These are phyloP conservation scores for Cercospora nicotianae DNA, from an alignment of 2,329 filamentous ascomycete genomes.

Conservation along the genomic window DNA sequence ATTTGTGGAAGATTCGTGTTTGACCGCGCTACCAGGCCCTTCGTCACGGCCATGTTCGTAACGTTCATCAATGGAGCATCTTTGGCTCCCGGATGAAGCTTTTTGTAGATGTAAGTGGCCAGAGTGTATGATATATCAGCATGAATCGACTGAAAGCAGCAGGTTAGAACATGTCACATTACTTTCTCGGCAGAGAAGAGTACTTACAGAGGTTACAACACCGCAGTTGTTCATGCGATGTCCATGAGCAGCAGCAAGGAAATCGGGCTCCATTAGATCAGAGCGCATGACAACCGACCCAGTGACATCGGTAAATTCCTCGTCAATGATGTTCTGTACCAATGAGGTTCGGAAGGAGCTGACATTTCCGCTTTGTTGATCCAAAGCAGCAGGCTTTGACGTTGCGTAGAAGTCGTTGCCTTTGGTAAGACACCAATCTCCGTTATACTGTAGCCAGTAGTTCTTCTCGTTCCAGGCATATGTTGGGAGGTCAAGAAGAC, in stretches of 20 bases:
- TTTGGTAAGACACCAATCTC: slow-evolving; percentile 37
- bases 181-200: slow-evolving; percentile 10
- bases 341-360: slow-evolving; percentile 34
- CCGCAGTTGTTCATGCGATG: slow-evolving; percentile 45
- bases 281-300: slow-evolving; percentile 42
- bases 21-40: slow-evolving; percentile 25
- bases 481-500: slow-evolving; percentile 55
- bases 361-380: background rate
- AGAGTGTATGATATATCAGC: slow-evolving; percentile 41
- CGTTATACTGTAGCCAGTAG: slow-evolving; percentile 42
- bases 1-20: slow-evolving; percentile 7
- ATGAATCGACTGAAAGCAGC: slow-evolving; percentile 37
- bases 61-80: slow-evolving; percentile 40
- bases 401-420: slow-evolving; percentile 17
- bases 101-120: slow-evolving; percentile 32
- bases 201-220: slow-evolving; percentile 46
- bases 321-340: slow-evolving; percentile 26
- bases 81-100: slow-evolving; percentile 10
- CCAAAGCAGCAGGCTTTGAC: slow-evolving; percentile 1
- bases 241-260: slow-evolving; percentile 43
- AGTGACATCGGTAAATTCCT: background rate
- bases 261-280: slow-evolving; percentile 35
- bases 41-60: slow-evolving; percentile 41
- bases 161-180: background rate
- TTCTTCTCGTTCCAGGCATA: slow-evolving; percentile 41